A percentile compares a stretch with the other conserved stretches of the same genome.
These are phyloP conservation scores for Cephaloascus albidus DNA, from an alignment of 805 yeast genomes.

Conservation along the genomic window DNA sequence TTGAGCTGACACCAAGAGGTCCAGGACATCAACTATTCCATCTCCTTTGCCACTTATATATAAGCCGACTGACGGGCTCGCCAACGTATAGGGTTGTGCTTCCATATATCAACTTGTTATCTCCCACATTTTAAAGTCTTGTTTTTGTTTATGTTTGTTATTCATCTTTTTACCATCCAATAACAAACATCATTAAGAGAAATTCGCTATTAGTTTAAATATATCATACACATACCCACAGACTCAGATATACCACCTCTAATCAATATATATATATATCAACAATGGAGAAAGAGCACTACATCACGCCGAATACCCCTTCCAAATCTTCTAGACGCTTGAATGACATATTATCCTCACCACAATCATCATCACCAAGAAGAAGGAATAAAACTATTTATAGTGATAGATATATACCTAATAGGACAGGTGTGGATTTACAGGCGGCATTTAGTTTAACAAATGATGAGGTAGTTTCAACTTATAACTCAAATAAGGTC, in stretches of 20 bases:
- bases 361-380: conserved; percentile 34
- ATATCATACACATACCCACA: too few species aligned
- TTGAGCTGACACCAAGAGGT: too few species aligned
- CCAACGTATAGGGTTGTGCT: too few species aligned
- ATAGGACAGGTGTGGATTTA: conserved; percentile 74
- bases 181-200: background rate
- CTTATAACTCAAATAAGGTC: conserved; percentile 12
- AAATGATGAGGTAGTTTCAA: conserved; percentile 20
- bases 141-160: background rate
- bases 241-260: too few species aligned
- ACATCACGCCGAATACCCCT: background rate
- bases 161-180: background rate
- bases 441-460: conserved; percentile 73
- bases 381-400: conserved; percentile 45
- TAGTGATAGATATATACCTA: conserved; percentile 85
- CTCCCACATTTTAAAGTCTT: background rate
- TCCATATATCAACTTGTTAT: too few species aligned
- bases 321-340: background rate
- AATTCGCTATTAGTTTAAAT: too few species aligned
- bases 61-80: too few species aligned
- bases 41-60: too few species aligned
- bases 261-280: too few species aligned
- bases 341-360: conserved; percentile 1
- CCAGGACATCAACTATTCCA: too few species aligned
- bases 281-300: background rate